phyloP scores from a whole-genome alignment of 345 rosid genomes.

The Psidium friedrichsthalianum region DNA sequence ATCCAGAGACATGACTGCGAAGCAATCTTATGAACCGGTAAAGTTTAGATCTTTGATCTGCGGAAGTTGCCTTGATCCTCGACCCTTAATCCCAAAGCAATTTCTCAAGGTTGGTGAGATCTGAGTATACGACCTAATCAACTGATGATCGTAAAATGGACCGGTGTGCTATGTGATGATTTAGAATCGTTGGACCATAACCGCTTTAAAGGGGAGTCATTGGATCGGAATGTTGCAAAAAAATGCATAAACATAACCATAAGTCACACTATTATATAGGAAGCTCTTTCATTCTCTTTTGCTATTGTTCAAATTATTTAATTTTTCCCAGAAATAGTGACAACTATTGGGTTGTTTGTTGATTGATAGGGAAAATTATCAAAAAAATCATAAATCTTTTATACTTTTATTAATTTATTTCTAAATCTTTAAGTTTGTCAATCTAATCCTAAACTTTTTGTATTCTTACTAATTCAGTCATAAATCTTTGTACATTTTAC shows the following conservation, averaged over 20 bases:
- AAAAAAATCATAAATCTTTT: not conserved
- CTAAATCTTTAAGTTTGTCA: not conserved
- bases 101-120: accelerated
- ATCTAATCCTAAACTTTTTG: not conserved
- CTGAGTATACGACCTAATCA: not conserved
- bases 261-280: not conserved
- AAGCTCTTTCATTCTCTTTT: not conserved
- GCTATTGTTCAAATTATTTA: not conserved
- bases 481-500: no score
- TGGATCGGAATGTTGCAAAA: not conserved
- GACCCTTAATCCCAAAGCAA: not conserved
- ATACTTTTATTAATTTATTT: not conserved
- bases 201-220: not conserved
- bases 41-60: not conserved
- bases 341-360: not conserved
- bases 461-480: no score
- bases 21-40: not conserved
- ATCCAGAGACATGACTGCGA: not conserved
- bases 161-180: not conserved
- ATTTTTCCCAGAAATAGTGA: not conserved
- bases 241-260: not conserved
- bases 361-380: not conserved
- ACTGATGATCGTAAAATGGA: not conserved
- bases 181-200: not conserved
- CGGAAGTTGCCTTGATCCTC: not conserved